Conservation (phyloP, 352 stramenopile species). For the Thalassiosira oceanica region DNA sequence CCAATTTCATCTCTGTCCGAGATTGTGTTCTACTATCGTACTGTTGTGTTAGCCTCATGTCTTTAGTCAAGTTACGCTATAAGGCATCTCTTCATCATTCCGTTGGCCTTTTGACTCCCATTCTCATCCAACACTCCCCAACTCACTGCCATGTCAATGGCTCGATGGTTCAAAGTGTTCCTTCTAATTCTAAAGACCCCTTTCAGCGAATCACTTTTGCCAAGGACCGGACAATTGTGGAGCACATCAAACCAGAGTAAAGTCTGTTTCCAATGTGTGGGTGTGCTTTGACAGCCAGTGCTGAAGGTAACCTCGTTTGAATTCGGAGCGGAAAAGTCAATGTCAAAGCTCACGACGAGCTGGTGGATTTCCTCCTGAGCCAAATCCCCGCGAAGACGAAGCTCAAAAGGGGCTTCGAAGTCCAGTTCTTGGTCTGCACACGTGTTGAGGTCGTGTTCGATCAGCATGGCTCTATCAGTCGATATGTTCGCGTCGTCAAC, state of each 20-base stretch:
- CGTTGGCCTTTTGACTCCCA: slow-evolving; percentile 15
- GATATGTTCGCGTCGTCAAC: slow-evolving; percentile 86
- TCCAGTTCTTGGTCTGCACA: slow-evolving; percentile 84
- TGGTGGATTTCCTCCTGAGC: slow-evolving; percentile 85
- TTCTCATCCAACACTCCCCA: slow-evolving; percentile 35
- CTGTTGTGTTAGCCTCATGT: too few relatives aligned
- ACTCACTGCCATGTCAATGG: slow-evolving; percentile 50
- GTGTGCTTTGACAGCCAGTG: slow-evolving; percentile 86
- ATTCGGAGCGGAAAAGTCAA: slow-evolving; percentile 90
- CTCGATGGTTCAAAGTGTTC: slow-evolving; percentile 44
- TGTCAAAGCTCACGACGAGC: slow-evolving; percentile 96
- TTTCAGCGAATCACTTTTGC: slow-evolving; percentile 24
- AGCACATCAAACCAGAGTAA: slow-evolving; percentile 86
- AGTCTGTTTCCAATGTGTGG: slow-evolving; percentile 99
- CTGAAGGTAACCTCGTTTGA: slow-evolving; percentile 89
- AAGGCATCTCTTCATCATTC: slow-evolving; percentile 30
- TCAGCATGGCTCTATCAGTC: slow-evolving; percentile 85
- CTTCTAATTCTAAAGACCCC: slow-evolving; percentile 46
- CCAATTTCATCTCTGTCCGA: too few relatives aligned
- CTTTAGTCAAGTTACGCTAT: slow-evolving; percentile 31
- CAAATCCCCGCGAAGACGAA: slow-evolving; percentile 81
- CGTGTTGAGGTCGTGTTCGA: slow-evolving; percentile 72
- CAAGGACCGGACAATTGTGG: slow-evolving; percentile 40
- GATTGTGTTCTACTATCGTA: too few relatives aligned
- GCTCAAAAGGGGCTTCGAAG: slow-evolving; percentile 53